phyloP scores from a whole-genome alignment of 2,329 filamentous ascomycete species.

The Fusarium agapanthi region DNA sequence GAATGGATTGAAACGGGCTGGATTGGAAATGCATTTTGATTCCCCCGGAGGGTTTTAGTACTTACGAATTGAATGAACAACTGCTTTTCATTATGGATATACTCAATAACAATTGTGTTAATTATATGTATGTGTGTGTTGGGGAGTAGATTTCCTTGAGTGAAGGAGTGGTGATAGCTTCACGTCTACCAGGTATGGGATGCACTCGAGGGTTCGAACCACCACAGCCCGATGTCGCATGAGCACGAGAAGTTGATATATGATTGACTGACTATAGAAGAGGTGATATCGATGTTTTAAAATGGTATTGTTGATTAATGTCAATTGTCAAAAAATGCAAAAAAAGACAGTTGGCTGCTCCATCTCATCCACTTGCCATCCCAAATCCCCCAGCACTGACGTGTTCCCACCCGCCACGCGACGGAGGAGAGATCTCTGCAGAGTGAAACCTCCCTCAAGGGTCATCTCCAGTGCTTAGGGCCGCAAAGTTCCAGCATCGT shows the following conservation, averaged over 20 bases:
- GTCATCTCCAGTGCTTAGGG: constrained; percentile 75
- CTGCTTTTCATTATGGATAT: neutral
- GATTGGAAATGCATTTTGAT: constrained; percentile 32
- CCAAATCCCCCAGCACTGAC: constrained; percentile 67
- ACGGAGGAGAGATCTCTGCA: constrained; percentile 77
- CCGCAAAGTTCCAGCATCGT: constrained; percentile 64
- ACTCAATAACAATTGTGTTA: neutral
- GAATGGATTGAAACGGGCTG: neutral
- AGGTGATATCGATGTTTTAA: neutral
- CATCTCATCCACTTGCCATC: constrained; percentile 61
- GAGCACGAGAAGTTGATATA: neutral
- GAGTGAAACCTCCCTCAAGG: constrained; percentile 77
- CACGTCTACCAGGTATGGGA: neutral
- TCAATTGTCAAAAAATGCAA: constrained; percentile 30
- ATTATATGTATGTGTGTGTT: neutral
- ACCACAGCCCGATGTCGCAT: neutral
- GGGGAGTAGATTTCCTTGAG: too few species aligned
- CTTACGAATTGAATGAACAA: constrained; percentile 35
- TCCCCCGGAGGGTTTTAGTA: constrained; percentile 35
- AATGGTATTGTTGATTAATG: rapidly evolving
- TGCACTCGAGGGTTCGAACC: constrained; percentile 5
- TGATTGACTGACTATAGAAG: neutral
- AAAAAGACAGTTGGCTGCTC: constrained; percentile 60
- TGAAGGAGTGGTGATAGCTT: constrained; percentile 14
- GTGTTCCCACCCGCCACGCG: constrained; percentile 75